Percentiles rank a stretch among this genome's conserved stretches.
phyloP scores from a whole-genome alignment of 148 eudicot species.

The Camellia sinensis region DNA sequence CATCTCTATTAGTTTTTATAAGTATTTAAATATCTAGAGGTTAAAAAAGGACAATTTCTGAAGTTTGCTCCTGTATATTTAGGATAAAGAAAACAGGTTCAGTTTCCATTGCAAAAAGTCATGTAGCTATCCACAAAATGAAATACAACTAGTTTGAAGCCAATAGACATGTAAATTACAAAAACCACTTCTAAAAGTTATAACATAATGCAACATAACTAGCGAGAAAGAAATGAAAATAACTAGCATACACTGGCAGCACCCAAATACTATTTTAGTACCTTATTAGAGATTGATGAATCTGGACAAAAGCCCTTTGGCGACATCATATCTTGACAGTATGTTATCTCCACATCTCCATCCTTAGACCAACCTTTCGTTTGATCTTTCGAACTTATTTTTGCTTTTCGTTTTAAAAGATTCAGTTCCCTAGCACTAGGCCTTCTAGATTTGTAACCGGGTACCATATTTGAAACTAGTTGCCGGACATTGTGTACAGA shows the following conservation, averaged over 20 bases:
- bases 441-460: too few species aligned
- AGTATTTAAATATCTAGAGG: background rate
- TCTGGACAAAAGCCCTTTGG: constrained; percentile 39
- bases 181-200: background rate
- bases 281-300: constrained; percentile 44
- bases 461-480: too few species aligned
- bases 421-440: constrained; percentile 27
- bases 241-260: background rate
- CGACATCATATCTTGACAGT: constrained; percentile 33
- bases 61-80: background rate
- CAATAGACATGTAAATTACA: background rate
- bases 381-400: constrained; percentile 62
- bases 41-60: background rate
- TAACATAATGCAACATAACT: background rate
- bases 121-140: background rate
- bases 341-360: constrained; percentile 38
- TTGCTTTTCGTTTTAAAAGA: constrained; percentile 86
- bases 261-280: background rate
- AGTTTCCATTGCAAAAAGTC: background rate
- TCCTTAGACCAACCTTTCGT: constrained; percentile 55
- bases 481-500: too few species aligned
- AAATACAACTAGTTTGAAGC: background rate
- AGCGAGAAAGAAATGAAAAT: background rate
- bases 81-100: background rate
- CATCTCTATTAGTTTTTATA: background rate